Base-by-base conservation (phyloP, 2,329 filamentous ascomycete species). In the Phialocephala subalpina region DNA sequence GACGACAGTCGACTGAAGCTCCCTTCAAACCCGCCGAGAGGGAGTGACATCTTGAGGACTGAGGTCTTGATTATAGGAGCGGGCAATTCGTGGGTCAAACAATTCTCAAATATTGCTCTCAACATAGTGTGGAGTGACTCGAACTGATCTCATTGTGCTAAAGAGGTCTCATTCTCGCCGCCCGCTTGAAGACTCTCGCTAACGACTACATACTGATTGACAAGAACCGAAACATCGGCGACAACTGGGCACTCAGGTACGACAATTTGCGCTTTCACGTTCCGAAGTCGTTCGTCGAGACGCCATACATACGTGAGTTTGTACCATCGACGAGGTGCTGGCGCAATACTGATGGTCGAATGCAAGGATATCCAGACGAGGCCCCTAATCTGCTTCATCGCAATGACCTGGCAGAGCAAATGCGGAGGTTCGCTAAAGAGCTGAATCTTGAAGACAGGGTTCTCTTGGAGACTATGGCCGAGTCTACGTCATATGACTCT, bases 221-320 rank as follows among this genome's bases (percentile, higher is more conserved):
- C 78, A 7, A 20, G 18, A 45, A 80, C 20, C 45, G 73, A 1
- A 67, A 70, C 1, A 67, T 77, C 0, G 80, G 80, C 1, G 80
- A 81, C 64, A 81, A 79, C 64, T 82, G 80, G 80, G 70, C 72
- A 0, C 64, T 71, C 3, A 76, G 80, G 1, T 81, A 82, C 55
- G 79, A 81, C 58, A 76, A 67, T 55, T 36, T 80, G 62, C 67
- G 40, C 18, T 45, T 45, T 16, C 40, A 45, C 40, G 18, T 45
- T 6, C 9, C 9, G 9, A 45, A 12, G 40, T 45, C 40, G 6
- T 45, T 45, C 18, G 8, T 7, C 40, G 40, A 45, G 40, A 5
- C 18, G 40, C 40, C 40, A 45, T 45, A 45, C 18, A 11, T 45
- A 16, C 40, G 40, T 38, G 14, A 7, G 35, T 38, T 14, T 14